Base-by-base conservation (phyloP, 1,284 basidiomycete genomes). In the Ceratobasidium sp. region DNA sequence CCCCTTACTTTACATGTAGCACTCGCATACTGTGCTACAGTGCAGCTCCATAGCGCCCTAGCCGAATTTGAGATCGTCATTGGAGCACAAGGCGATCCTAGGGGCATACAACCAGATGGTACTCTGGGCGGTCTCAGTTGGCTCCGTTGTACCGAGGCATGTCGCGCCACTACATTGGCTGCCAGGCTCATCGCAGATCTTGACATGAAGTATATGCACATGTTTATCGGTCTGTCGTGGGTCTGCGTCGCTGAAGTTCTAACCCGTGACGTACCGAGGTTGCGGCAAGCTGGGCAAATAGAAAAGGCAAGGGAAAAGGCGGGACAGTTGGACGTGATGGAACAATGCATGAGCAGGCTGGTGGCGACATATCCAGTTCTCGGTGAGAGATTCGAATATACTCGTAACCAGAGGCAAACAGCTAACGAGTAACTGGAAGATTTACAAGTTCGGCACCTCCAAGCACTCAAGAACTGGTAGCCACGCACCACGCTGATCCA, bases 181-280 rank as follows among this genome's bases (percentile, higher is more conserved):
- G 53, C 65, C 18, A 26, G 34, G 26, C 18, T 57, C 43, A 26
- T 69, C 23, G 34, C 1, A n/a, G 43, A 57, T 16, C 55, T 55
- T 10, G 52, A 69, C 39, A 26, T 69, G 36, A 39, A n/a, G n/a
- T 57, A 69, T 46, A 69, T 69, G 65, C 21, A 39, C 18, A 30
- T 69, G 39, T 69, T 69, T 32, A 57, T 41, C 3, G 65, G 65
- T 3, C 12, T 69, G 34, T n/a, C 52, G 9, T 69, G 50, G 65
- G 36, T 46, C 9, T 55, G 65, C 21, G 65, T 46, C 16, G 23
- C 65, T 10, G 52, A 43, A 26, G 52, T 69, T 14, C 21, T 69
- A 8, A 34, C 21, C 1, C 55, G 32, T 16, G 52, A 69, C 9
- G 39, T 57, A 2, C 39, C 52, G 18, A 69, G 52, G 18, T 32